A percentile compares a stretch with the other conserved stretches of the same genome.
Evolutionary conservation across 805 yeast genomes (phyloP).

Genomic region (Ogataea pini): DNA sequence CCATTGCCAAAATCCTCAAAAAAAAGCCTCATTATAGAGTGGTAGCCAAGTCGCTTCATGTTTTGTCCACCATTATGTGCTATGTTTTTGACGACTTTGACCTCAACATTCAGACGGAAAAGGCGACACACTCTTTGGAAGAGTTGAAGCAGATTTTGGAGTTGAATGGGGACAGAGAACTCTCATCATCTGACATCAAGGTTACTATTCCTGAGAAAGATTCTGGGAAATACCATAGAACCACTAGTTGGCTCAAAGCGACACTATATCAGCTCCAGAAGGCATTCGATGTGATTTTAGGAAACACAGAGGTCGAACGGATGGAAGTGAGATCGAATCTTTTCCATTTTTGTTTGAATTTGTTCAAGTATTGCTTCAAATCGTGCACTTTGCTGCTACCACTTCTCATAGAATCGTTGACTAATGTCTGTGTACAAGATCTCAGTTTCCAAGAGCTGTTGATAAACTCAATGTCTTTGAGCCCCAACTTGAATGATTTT

Average conservation of each 20-base stretch:
- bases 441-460: slow-evolving; percentile 8
- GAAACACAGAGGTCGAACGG: slow-evolving; percentile 26
- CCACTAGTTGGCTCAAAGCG: slow-evolving; percentile 54
- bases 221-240: slow-evolving; percentile 35
- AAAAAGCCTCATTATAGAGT: slow-evolving; percentile 41
- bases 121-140: slow-evolving; percentile 13
- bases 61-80: slow-evolving; percentile 34
- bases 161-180: not conserved
- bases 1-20: slow-evolving; percentile 40
- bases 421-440: slow-evolving; percentile 24
- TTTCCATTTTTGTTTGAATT: slow-evolving; percentile 30
- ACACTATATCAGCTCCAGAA: slow-evolving; percentile 51
- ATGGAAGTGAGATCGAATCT: slow-evolving; percentile 37
- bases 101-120: slow-evolving; percentile 27
- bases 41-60: slow-evolving; percentile 31
- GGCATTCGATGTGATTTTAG: slow-evolving; percentile 42
- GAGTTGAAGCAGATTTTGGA: slow-evolving; percentile 13
- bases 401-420: slow-evolving; percentile 34
- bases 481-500: slow-evolving; percentile 16
- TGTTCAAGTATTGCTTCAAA: slow-evolving; percentile 36
- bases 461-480: slow-evolving; percentile 19
- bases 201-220: slow-evolving; percentile 21
- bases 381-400: slow-evolving; percentile 41
- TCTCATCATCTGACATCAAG: slow-evolving; percentile 6
- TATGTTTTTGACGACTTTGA: slow-evolving; percentile 45